Evolutionary conservation across 2,329 filamentous ascomycete species (phyloP), one percentile per base, ranked within the genome.

Genomic region (Herpotrichia juniperi): DNA sequence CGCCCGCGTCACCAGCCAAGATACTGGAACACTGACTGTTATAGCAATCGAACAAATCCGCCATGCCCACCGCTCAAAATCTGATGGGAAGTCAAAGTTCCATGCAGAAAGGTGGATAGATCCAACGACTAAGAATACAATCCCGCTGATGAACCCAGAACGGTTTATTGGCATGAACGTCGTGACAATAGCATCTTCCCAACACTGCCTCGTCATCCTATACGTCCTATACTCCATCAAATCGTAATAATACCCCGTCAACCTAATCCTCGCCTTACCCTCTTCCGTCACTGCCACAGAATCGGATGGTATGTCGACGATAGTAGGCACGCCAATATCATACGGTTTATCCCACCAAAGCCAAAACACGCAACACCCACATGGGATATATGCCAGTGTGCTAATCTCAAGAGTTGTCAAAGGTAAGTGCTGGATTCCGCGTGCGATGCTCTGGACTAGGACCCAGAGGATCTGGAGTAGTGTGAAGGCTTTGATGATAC

Each of bases 401-500:
- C 48, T 58, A 7, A 62, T 48, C 39, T 61, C 60, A 12, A 63
- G 53, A 3, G 56, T 49, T 2, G 56, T 58, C 17, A 60, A 47
- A 1, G 52, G 46, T 11, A 59, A 35, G 21, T 42, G 37, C 28
- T 57, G 57, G 8, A 48, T 51, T 2, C 46, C 47, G 3, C 61
- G 52, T 4, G 54, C 55, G 2, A 53, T 56, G 31, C 55, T 51
- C 35, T 62, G 59, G 4, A 61, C 47, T 17, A 64, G 37, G 11
- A 62, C 28, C 37, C 57, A 62, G 46, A 53, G 50, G 25, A 61
- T 52, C 37, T 62, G 61, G n/a, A 64, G 46, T 1, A 57, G 50
- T 3, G 57, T 56, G 8, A 61, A 46, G 11, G 56, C 46, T 24
- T 64, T 64, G 1, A 56, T 48, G 25, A 60, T 51, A 12, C 51